A percentile compares a stretch with the other conserved stretches of the same genome.
Evolutionary conservation across 768 basidiomycete species (phyloP).

Genomic region (Termitomyces sp.): DNA sequence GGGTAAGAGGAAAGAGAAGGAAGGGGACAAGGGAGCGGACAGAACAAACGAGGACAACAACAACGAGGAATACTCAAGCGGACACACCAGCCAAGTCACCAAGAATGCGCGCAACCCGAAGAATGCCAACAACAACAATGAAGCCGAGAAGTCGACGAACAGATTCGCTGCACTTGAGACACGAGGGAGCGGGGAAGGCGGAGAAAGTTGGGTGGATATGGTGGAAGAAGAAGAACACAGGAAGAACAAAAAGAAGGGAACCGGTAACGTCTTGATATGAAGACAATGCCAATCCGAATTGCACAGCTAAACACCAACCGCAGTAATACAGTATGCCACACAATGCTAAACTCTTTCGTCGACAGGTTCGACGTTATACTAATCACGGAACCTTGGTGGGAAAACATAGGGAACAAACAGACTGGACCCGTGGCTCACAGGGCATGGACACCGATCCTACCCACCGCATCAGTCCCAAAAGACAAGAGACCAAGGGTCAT

Average conservation of each 20-base stretch:
- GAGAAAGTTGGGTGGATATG: no score
- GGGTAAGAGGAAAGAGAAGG: not conserved
- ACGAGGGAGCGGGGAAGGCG: no score
- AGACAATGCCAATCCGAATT: not conserved
- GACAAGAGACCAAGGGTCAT: not conserved
- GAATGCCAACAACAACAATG: not conserved
- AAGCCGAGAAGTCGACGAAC: not conserved
- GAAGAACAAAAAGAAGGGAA: no score
- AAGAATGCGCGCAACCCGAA: not conserved
- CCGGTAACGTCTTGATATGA: not conserved
- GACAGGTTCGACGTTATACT: not conserved
- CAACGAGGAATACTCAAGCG: constrained; percentile 2
- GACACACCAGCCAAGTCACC: not conserved
- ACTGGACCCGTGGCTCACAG: not conserved
- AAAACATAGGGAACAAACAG: not conserved
- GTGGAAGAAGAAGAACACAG: not conserved
- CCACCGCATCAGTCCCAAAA: not conserved
- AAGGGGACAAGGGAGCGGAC: constrained; percentile 11
- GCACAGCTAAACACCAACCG: not conserved
- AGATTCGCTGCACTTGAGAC: not conserved
- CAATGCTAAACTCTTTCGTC: not conserved
- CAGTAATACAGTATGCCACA: not conserved
- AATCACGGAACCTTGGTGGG: not conserved
- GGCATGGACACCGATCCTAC: constrained; percentile 14
- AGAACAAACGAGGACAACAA: constrained; percentile 17